Conservation (phyloP, 225 moss, liverwort and hornwort genomes). For the Pseudoscleropodium purum region DNA sequence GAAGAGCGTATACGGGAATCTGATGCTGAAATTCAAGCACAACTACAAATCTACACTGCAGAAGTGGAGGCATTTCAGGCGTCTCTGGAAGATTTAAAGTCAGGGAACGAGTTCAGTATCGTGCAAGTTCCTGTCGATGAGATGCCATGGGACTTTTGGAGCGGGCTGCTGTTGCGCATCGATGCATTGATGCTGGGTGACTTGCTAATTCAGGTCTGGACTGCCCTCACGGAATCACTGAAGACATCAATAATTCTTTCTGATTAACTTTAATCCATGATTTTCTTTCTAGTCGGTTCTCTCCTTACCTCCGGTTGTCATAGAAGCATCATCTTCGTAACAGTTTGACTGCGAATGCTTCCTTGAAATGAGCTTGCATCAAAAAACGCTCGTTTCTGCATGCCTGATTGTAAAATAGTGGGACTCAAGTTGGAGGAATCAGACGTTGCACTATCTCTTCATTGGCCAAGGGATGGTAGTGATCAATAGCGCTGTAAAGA, state of each 20-base stretch:
- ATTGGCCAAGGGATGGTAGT: not conserved
- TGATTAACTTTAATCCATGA: not conserved
- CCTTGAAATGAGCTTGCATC: not conserved
- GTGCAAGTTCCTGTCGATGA: slow-evolving; percentile 69
- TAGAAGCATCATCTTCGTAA: not conserved
- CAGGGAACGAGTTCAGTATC: slow-evolving; percentile 32
- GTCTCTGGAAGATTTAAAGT: slow-evolving; percentile 60
- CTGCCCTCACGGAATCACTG: not conserved
- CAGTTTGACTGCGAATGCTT: not conserved
- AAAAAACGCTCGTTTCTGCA: not conserved
- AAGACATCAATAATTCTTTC: not conserved
- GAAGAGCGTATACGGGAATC: slow-evolving; percentile 62
- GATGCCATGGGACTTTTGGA: slow-evolving; percentile 95
- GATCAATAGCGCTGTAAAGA: not conserved
- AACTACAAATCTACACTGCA: slow-evolving; percentile 49
- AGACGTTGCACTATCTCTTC: not conserved
- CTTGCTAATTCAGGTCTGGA: slow-evolving; percentile 49
- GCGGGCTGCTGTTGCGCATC: slow-evolving; percentile 64
- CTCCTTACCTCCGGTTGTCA: not conserved
- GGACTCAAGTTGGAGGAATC: not conserved
- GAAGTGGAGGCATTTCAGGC: slow-evolving; percentile 78
- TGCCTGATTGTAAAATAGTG: not conserved
- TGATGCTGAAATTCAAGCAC: slow-evolving; percentile 61
- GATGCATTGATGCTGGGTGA: slow-evolving; percentile 66
- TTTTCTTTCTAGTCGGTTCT: not conserved